Base-by-base conservation (phyloP, 1,284 basidiomycete genomes). In the Ceratorhiza oryzae-sativae region DNA sequence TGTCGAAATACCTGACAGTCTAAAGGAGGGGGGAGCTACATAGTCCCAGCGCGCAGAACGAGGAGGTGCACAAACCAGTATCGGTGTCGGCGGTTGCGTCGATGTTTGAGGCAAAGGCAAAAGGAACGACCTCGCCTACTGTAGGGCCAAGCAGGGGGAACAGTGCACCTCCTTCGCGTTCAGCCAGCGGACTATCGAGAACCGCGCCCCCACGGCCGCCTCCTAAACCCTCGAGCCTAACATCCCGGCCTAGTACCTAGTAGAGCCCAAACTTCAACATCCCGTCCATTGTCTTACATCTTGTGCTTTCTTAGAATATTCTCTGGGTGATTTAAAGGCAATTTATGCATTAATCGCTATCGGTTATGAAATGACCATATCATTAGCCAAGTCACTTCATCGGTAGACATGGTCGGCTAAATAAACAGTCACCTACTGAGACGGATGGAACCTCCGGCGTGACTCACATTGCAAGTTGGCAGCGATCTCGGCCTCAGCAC, bases 401-500 rank as follows among this genome's bases (percentile, higher is more conserved):
- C 86, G 87, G 78, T 88, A 88, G 71, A 88, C 85, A 78, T 88
- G 87, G 76, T 88, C 87, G 76, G 87, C 87, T 88, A 76, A 20
- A 73, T 62, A 60, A 71, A 61, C 59, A 68, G 42, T 48, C 55
- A 20, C 30, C 30, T 18, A 25, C 75, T 67, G 73, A 53, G 68
- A 65, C 25, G 63, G 27, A 56, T 39, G 49, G 63, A 67, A 73
- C 60, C 58, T 23, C 12, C 72, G 61, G 32, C 70, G 61, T 49
- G 32, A 82, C 88, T 77, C 78, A 92, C 91, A 86, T 79, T 95
- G 87, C 76, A 98, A 83, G 82, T 97, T 97, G 71, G 95, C 95
- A 71, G 94, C 94, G 79, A 98, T 94, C 84, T 99, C 97, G 42
- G 95, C 93, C 83, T 99, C 97, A 75, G 94, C 93, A 75, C 93